Conservation (phyloP, 2,329 filamentous ascomycete genomes). For the Aspergillus sp. region DNA sequence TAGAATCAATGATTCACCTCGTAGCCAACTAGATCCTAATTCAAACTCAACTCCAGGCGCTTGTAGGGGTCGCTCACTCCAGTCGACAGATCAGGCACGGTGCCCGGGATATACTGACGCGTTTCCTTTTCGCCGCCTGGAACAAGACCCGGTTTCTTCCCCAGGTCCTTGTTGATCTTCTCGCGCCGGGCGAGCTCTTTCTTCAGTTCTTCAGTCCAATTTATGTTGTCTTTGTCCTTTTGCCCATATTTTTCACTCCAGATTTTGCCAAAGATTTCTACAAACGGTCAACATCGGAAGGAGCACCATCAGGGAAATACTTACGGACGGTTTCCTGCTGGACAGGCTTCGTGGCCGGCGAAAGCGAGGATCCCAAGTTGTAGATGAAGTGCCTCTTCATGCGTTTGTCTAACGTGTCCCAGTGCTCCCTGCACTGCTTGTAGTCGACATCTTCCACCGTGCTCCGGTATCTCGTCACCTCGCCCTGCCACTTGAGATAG, state of each 20-base stretch:
- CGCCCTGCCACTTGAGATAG: not conserved
- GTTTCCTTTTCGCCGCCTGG: not conserved
- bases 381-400: not conserved
- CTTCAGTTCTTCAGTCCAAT: not conserved
- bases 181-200: not conserved
- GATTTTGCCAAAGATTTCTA: not conserved
- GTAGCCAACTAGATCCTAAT: too few species aligned
- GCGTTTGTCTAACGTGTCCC: not conserved
- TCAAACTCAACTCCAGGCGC: not conserved
- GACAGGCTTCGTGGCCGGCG: not conserved
- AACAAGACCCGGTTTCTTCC: not conserved
- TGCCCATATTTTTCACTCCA: not conserved
- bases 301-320: not conserved
- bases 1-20: too few species aligned
- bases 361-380: not conserved
- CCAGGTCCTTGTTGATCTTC: not conserved
- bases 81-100: not conserved
- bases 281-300: too few species aligned
- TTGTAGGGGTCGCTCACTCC: not conserved
- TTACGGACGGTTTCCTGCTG: not conserved
- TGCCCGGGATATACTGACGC: not conserved
- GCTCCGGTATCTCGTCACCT: not conserved
- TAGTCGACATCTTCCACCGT: not conserved
- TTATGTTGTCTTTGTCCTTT: too few species aligned
- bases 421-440: not conserved